Percentiles rank a stretch among this genome's conserved stretches.
Conservation (phyloP, 805 yeast genomes). For the Yamadazyma akitaensis region DNA sequence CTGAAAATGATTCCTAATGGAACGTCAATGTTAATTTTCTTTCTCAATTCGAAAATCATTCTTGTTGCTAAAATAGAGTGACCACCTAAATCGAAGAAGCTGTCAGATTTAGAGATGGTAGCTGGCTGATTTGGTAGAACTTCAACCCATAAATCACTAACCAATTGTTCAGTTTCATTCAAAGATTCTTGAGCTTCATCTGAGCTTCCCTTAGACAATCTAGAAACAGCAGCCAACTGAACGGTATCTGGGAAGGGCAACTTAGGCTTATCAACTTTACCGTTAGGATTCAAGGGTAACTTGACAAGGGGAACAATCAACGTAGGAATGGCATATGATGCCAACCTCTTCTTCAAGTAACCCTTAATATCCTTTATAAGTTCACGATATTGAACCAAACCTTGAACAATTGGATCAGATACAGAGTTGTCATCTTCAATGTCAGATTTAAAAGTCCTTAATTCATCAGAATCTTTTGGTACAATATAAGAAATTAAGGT, state of each 20-base stretch:
- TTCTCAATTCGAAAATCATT: constrained; percentile 90
- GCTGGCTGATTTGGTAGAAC: constrained; percentile 86
- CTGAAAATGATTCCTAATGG: constrained; percentile 91
- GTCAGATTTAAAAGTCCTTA: constrained; percentile 48
- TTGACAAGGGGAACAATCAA: constrained; percentile 81
- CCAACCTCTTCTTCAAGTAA: constrained; percentile 79
- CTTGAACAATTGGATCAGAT: constrained; percentile 67
- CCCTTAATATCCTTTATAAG: constrained; percentile 77
- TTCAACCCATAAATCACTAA: constrained; percentile 80
- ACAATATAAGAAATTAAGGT: constrained; percentile 88
- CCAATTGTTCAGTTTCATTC: constrained; percentile 59
- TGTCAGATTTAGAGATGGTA: constrained; percentile 69
- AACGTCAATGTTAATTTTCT: constrained; percentile 70
- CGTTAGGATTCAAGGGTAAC: constrained; percentile 95
- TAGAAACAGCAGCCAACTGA: constrained; percentile 75
- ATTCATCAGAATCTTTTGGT: constrained; percentile 54
- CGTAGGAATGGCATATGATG: constrained; percentile 91
- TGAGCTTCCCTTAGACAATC: constrained; percentile 42
- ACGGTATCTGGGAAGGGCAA: constrained; percentile 91
- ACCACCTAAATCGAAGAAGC: constrained; percentile 97
- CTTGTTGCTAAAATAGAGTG: constrained; percentile 96
- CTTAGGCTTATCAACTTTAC: constrained; percentile 96
- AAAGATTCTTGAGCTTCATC: constrained; percentile 49
- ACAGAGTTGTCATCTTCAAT: constrained; percentile 37
- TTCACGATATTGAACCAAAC: constrained; percentile 71